Evolutionary conservation across 148 eudicot genomes (phyloP).

Genomic region (Tetragonia tetragonoides): DNA sequence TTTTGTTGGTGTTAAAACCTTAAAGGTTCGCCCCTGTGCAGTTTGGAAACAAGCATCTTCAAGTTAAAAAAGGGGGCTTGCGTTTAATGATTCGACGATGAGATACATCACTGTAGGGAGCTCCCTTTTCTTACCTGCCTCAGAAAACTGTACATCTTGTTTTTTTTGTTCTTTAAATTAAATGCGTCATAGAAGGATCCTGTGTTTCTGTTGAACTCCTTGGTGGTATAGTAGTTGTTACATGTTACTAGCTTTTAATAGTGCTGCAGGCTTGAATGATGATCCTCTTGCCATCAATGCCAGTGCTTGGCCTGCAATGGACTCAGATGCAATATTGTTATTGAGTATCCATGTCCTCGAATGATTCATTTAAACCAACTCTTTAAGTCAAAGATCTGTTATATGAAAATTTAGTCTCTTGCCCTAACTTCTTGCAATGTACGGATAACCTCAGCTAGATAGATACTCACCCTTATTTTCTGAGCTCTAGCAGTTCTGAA

Average conservation of each 20-base stretch:
- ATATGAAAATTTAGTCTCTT: not conserved
- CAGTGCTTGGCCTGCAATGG: not conserved
- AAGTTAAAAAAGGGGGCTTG: slow-evolving; percentile 30
- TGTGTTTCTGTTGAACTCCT: not conserved
- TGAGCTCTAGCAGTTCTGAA: not conserved
- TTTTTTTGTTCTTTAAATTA: not conserved
- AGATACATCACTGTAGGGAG: slow-evolving; percentile 32
- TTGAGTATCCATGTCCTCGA: not conserved
- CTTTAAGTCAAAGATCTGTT: not conserved
- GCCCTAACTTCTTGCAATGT: not conserved
- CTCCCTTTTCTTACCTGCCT: slow-evolving; percentile 23
- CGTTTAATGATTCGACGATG: slow-evolving; percentile 27
- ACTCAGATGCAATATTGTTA: not conserved
- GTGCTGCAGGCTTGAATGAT: too few species aligned
- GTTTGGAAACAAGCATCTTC: slow-evolving; percentile 35
- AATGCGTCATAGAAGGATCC: not conserved
- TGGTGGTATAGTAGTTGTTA: not conserved
- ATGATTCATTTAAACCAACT: not conserved
- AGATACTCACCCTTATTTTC: not conserved
- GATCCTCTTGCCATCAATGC: not conserved
- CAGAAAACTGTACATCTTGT: not conserved
- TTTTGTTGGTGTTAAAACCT: slow-evolving; percentile 19
- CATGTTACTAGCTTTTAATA: not conserved
- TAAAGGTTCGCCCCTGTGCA: slow-evolving; percentile 35
- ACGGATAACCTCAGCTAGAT: not conserved